Evolutionary conservation across 352 stramenopile species (phyloP).

Genomic region (Globisporangium ultimum): DNA sequence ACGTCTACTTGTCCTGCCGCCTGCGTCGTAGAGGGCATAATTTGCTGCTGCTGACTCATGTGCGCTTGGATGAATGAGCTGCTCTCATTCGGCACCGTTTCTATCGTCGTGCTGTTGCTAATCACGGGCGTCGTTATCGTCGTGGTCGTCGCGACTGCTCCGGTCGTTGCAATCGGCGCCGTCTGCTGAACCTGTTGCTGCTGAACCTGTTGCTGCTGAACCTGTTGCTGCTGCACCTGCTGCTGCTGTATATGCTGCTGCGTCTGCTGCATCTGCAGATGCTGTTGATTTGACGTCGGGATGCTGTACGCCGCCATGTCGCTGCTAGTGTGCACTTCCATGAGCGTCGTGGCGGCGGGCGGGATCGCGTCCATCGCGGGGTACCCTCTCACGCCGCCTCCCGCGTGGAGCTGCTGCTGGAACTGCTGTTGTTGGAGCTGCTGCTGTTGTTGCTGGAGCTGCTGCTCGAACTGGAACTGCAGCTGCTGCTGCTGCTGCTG

Average conservation of each 20-base stretch:
- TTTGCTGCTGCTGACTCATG: too few species aligned
- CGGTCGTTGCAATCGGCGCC: constrained; percentile 9
- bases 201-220: constrained; percentile 20
- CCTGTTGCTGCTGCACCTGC: constrained; percentile 11
- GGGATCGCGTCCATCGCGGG: constrained; percentile 6
- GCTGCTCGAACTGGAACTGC: constrained; percentile 26
- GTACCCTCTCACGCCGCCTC: constrained; percentile 2
- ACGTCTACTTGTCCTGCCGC: too few species aligned
- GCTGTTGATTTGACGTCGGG: not conserved
- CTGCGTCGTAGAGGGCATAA: too few species aligned
- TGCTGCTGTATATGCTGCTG: constrained; percentile 20
- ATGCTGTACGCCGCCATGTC: constrained; percentile 2
- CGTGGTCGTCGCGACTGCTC: constrained; percentile 2
- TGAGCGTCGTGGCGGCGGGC: constrained; percentile 2
- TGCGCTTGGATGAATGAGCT: too few species aligned
- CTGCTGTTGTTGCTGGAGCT: constrained; percentile 15
- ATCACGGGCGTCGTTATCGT: constrained; percentile 1
- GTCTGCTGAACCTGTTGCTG: constrained; percentile 18
- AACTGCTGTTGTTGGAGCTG: constrained; percentile 8
- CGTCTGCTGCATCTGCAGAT: not conserved
- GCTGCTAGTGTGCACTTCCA: constrained; percentile 7
- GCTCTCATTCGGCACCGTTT: too few species aligned
- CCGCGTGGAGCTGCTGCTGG: constrained; percentile 10
- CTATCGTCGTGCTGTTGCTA: constrained; percentile 1
- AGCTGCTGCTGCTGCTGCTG: constrained; percentile 16